phyloP scores from a whole-genome alignment of 345 rosid genomes.

The Lenwebbia sp. region DNA sequence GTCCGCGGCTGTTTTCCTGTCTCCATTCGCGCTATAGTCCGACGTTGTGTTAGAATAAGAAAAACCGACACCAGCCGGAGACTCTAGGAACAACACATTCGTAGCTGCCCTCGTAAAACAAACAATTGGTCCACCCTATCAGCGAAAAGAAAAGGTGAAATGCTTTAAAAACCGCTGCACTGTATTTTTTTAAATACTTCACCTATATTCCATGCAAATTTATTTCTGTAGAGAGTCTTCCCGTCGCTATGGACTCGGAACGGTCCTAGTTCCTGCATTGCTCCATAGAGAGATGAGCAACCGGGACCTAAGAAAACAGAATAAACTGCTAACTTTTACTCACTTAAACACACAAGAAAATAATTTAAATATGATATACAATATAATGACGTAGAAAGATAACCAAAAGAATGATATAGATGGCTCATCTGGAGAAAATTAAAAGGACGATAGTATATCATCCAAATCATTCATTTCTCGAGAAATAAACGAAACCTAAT shows the following conservation, averaged over 20 bases:
- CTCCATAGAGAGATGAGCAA: constrained; percentile 37
- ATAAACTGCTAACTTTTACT: not conserved
- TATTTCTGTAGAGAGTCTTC: constrained; percentile 22
- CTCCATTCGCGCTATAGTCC: constrained; percentile 38
- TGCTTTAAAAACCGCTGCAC: not conserved
- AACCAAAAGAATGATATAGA: too few species aligned
- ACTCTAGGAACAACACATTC: constrained; percentile 63
- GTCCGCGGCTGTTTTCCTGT: constrained; percentile 44
- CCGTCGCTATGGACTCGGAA: constrained; percentile 29
- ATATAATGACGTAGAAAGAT: too few species aligned
- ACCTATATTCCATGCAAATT: constrained; percentile 13
- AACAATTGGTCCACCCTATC: not conserved
- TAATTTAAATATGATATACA: not conserved
- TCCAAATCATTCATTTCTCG: too few species aligned
- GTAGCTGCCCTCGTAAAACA: not conserved
- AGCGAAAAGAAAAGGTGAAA: not conserved
- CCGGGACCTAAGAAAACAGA: constrained; percentile 17
- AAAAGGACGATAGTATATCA: not conserved
- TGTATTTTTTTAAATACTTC: not conserved
- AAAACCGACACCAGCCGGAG: constrained; percentile 83
- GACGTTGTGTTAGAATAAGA: constrained; percentile 62
- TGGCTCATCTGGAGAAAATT: not conserved
- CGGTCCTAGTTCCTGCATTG: constrained; percentile 38
- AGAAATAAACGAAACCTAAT: too few species aligned
- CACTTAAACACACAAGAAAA: not conserved